Evolutionary conservation across 2,329 filamentous ascomycete species (phyloP), one percentile per base, ranked within the genome.

Genomic region (Calonectria ilicicola): DNA sequence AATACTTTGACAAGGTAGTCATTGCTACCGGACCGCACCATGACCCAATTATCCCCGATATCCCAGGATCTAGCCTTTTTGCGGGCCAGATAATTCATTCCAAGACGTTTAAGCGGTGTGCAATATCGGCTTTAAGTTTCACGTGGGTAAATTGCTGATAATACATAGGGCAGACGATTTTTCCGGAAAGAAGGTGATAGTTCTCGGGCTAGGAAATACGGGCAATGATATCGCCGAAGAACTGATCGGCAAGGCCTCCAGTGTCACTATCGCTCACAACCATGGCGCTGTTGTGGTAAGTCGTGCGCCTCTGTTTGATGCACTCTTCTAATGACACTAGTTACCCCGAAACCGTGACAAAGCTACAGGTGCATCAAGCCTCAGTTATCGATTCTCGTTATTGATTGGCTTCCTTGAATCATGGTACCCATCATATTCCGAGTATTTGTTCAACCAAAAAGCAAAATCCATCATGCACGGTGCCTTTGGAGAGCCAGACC

Each of bases 201-300:
- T 89, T 2, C 79, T 89, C 2, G 87, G 87, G 15, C 78, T 87
- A 9, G 84, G 85, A n/a, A 85, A 84, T 65, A 87, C 84, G 1
- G 79, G 77, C 5, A 76, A 76, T 23, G 82, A 83, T 63, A 73
- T 80, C 1, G 77, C 78, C 5, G 75, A 84, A 2, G 79, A 79
- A 5, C 76, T 88, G 2, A 74, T 83, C 6, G 78, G 81, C 1
- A 78, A 77, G 58, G 77, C 77, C 5, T 70, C 77, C 3, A 67
- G 69, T 17, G 68, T 81, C 14, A 75, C 72, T 9, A 71, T 80
- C 19, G 72, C 79, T n/a, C 79, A 81, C 40, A 74, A 77, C 19
- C 78, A 76, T 10, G 77, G 79, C 5, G 76, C 78, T 9, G 51
- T 80, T n/a, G 70, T 80, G 66, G 67, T 78, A 74, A 58, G 73